Evolutionary conservation across 2,329 filamentous ascomycete genomes (phyloP), one percentile per base, ranked within the genome.

Genomic region (Monosporascus sp.): DNA sequence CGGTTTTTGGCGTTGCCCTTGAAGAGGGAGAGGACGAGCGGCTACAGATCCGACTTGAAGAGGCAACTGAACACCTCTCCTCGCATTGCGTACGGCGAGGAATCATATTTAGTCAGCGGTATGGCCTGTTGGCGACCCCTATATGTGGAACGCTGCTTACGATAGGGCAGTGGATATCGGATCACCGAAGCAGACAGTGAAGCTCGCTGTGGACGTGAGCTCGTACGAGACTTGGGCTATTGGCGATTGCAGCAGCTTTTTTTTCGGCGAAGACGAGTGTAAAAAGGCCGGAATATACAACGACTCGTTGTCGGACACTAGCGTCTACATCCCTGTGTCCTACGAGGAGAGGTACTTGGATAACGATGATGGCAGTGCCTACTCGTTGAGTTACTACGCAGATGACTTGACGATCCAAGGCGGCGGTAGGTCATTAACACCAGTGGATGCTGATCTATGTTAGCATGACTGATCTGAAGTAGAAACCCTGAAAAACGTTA

Each of bases 401-500:
- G 50, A 51, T 35, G 50, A 51, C 22, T 46, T 48, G 15, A 51
- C 50, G 3, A 51, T 51, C 15, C 37, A 38, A 24, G 38, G 51
- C 15, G 46, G 37, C 14, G 37, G 45, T 49, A 52, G 26, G 51
- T 44, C 37, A 14, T 8, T n/a, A 14, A 35, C 31, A 14, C 9
- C 28, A 5, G 31, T 14, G 31, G 9, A 35, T 35, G 31, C 9
- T 35, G 5, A 35, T 14, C 31, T 35, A 35, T 35, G 4, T 17
- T 26, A 31, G 17, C 20, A 22, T 11, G 15, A 20, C 46, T 49
- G 26, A 49, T 15, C 11, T 49, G 26, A 35, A 17, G 40, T 24
- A 51, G 50, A 37, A 22, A 51, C 54, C 6, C 51, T 70, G 3
- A 48, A 57, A 11, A 47, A 62, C 15, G 57, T 66, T 37, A 63